Evolutionary conservation across 148 eudicot genomes (phyloP).

Genomic region (Vaccinium darrowii): DNA sequence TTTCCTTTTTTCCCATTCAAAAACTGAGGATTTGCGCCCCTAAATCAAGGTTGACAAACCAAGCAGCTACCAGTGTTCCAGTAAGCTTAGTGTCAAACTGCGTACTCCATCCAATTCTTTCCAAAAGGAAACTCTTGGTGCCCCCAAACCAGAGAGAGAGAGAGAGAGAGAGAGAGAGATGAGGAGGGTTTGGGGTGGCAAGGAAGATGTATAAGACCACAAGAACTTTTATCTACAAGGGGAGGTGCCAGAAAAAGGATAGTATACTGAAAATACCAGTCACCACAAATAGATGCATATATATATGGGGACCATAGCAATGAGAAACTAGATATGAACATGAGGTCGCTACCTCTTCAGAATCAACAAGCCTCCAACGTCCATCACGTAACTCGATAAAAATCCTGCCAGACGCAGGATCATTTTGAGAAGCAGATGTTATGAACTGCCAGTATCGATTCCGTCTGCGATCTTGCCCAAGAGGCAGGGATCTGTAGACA

Average conservation of each 20-base stretch:
- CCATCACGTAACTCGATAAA: slow-evolving; percentile 72
- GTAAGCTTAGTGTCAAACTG: too few relatives aligned
- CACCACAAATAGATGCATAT: background rate
- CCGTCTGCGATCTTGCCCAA: slow-evolving; percentile 88
- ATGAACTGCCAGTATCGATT: slow-evolving; percentile 89
- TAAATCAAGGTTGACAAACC: slow-evolving; percentile 5
- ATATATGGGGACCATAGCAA: background rate
- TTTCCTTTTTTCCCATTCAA: background rate
- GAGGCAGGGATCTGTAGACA: slow-evolving; percentile 86
- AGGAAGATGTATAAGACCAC: background rate
- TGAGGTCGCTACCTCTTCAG: slow-evolving; percentile 56
- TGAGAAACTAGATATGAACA: background rate
- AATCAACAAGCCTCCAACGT: slow-evolving; percentile 83
- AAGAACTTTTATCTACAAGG: background rate
- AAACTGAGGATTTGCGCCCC: background rate
- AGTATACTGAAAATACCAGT: too few relatives aligned
- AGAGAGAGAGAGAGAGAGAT: background rate
- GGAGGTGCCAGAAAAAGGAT: background rate
- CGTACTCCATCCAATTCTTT: too few relatives aligned
- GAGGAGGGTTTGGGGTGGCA: background rate
- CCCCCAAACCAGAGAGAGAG: background rate
- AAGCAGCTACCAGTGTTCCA: slow-evolving; percentile 1
- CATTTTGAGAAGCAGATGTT: slow-evolving; percentile 66
- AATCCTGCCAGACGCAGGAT: slow-evolving; percentile 86
- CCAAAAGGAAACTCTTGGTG: background rate